Conservation (phyloP, 2,329 filamentous ascomycete genomes). For the Talaromyces sp. region DNA sequence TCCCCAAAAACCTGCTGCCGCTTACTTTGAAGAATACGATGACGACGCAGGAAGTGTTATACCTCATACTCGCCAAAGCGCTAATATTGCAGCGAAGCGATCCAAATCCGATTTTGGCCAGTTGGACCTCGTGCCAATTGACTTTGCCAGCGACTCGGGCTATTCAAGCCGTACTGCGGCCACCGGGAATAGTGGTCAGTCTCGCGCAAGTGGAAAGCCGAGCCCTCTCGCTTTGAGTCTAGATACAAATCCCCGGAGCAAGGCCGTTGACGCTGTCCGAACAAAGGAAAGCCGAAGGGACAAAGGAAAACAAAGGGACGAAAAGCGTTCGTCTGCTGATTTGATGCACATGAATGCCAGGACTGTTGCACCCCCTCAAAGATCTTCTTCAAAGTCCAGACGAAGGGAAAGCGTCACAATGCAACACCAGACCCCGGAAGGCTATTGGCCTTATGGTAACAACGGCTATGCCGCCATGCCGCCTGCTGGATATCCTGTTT, state of each 20-base stretch:
- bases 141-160: constrained; percentile 56
- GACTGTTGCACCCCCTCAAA: constrained; percentile 24
- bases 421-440: constrained; percentile 21
- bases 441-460: constrained; percentile 30
- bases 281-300: constrained; percentile 27
- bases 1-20: constrained; percentile 27
- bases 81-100: constrained; percentile 48
- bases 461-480: constrained; percentile 20
- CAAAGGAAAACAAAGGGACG: constrained; percentile 25
- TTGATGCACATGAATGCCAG: constrained; percentile 30
- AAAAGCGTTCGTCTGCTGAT: constrained; percentile 25
- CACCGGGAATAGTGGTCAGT: constrained; percentile 47
- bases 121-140: constrained; percentile 31
- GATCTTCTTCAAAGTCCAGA: constrained; percentile 29
- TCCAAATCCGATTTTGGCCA: constrained; percentile 39
- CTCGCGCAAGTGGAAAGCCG: constrained; percentile 41
- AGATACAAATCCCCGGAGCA: constrained; percentile 19
- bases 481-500: constrained; percentile 20
- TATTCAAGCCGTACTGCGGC: constrained; percentile 57
- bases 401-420: constrained; percentile 26
- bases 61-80: constrained; percentile 44
- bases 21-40: constrained; percentile 46
- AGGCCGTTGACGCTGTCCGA: constrained; percentile 24
- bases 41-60: constrained; percentile 39
- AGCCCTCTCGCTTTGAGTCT: constrained; percentile 33